Evolutionary conservation across 192 early-diverging fungal genomes (phyloP), one percentile per base, ranked within the genome.

Genomic region (Blastocladiella britannica): DNA sequence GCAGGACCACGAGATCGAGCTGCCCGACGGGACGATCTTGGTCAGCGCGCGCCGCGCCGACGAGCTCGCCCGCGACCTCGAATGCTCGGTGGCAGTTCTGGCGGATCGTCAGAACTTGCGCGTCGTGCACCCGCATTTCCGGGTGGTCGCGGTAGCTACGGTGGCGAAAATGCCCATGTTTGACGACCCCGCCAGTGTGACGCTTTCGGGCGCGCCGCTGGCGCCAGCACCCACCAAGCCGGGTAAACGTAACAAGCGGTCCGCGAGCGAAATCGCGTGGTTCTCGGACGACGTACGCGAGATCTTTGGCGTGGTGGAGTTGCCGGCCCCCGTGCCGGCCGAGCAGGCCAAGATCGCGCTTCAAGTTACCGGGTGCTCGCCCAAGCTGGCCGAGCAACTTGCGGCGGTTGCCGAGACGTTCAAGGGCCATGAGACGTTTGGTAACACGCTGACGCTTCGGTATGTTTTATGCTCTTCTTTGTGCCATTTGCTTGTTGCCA

Each of bases 41-140:
- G 64, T 79, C 15, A 56, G 69, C 55, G 70, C 65, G 15, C 61
- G 63, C 18, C 73, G 73, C 47, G 85, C 78, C 61, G 68, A 74
- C 9, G 63, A 65, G 18, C 53, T 87, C 26, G 69, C 69, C 29
- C 58, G 69, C 24, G n/a, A 9, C 3, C 37, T 47, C 37, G 37
- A 20, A 20, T 47, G 37, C 37, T 47, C 37, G 37, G 37, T 47
- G 15, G 37, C 12, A 2, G 37, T 20, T 47, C 7, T 47, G 37
- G 63, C 83, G 57, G 64, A 60, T 3, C 61, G 68, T 23, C 68
- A 70, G 22, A 61, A 70, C 20, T 61, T 85, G 25, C 54, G 74
- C 43, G 70, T 70, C 6, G 75, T 86, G 20, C 78, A 86, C 55
- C 81, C 83, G 22, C 63, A 78, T 8, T 88, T 88, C 70, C 72